Evolutionary conservation across 225 moss, liverwort and hornwort genomes (phyloP), one percentile per base, ranked within the genome.

Genomic region (Physcomitrium patens): DNA sequence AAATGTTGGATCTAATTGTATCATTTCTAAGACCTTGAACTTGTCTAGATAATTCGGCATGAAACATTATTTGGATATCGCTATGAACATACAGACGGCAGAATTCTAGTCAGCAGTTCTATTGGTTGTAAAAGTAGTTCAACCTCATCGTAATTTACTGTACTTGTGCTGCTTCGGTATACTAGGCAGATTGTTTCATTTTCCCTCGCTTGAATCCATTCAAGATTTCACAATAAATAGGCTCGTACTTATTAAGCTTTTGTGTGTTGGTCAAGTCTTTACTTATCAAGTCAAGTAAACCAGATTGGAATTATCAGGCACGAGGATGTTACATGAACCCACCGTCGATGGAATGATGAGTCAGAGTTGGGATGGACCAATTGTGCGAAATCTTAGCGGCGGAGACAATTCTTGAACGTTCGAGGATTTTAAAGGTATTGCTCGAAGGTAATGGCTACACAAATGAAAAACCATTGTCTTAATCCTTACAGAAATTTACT

Each of bases 1-100:
- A 48, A 47, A 18, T 20, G 18, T 28, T 23, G 47, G 9, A 67
- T 68, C 52, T 27, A 72, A n/a, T 76, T 76, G 80, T 78, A 72
- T 24, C 55, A 72, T 77, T 66, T 24, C 12, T 72, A 72, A 60
- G 49, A 65, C 0, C 57, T 18, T 45, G 28, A n/a, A 56, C 2
- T 2, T 55, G 16, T 69, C 59, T 63, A 12, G 27, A 10, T 49
- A 26, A 60, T 49, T 43, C 55, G 49, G 65, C 26, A 52, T 65
- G 59, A 15, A 20, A 68, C 24, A 58, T 49, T 59, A n/a, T 7
- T 24, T 68, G 57, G 22, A 20, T 31, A 61, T 10, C 22, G 10
- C 19, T 61, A 53, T 47, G 45, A 10, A 46, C n/a, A 24, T 10
- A 12, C 19, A 66, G 27, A 48, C 60, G 20, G 52, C 12, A 53